Evolutionary conservation across 805 yeast species (phyloP), one percentile per base, ranked within the genome.

Genomic region (Lipomyces spencermartinsiae): DNA sequence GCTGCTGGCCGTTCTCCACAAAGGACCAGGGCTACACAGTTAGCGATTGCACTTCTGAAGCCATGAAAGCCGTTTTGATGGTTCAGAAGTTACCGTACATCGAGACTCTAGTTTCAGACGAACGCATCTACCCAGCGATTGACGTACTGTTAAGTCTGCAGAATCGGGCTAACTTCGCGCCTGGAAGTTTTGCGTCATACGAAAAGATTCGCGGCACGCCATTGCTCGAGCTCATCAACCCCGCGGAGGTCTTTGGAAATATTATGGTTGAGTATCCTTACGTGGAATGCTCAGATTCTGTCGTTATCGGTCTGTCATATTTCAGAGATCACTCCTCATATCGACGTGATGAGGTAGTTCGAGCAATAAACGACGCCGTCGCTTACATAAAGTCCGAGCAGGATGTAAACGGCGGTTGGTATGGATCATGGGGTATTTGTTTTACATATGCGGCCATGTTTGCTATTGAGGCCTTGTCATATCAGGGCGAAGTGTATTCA

Each of bases 251-350:
- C 0, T 95, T 95, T 80, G 97, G 97, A 66, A 93, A 95, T 74
- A 95, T 95, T 67, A 95, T 95, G 99, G 97, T 95, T 33, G 99
- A 95, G 78, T 95, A 92, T 77, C 98, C 99, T 0, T 95, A 95
- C 76, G 98, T 96, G 25, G 99, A 95, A 78, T 95, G 99, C 78
- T 93, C 98, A 0, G 99, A 96, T 79, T 93, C 98, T 0, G 88
- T 94, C 0, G 97, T 95, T 5, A 80, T 95, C 46, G 99, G 99
- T 0, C 81, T 95, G 67, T 88, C 91, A 0, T 90, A 89, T 77
- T 95, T 93, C 80, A 82, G 88, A 58, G 83, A 87, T 67, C 81
- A 86, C 74, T 87, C 85, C 74, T 82, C 84, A 61, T 93, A 95
- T 76, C 85, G 90, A 67, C 79, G 83, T 4, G 84, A 82, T 4